These are phyloP conservation scores for Fusarium protoensiforme DNA, from an alignment of 2,329 filamentous ascomycete genomes.

Conservation along the genomic window DNA sequence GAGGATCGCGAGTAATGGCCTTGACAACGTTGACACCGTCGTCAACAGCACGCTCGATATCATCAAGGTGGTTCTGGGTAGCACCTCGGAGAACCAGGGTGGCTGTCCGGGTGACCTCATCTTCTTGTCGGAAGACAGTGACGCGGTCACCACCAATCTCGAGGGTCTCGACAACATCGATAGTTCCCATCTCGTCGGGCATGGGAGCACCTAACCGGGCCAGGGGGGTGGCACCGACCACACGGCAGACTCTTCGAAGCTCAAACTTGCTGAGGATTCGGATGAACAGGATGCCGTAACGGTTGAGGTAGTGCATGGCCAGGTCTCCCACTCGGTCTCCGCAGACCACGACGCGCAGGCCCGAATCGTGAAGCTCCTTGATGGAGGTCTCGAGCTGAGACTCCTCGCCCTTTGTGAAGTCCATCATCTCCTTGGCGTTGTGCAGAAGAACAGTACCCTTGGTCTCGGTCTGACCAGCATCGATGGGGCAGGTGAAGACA, in stretches of 20 bases:
- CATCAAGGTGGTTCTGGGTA: conserved; percentile 97
- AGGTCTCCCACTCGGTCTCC: conserved; percentile 95
- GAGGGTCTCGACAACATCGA: conserved; percentile 95
- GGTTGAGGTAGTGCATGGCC: conserved; percentile 97
- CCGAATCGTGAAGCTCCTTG: conserved; percentile 96
- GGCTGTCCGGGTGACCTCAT: conserved; percentile 89
- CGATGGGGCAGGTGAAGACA: conserved; percentile 95
- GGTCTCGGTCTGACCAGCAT: conserved; percentile 96
- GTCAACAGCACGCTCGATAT: conserved; percentile 95
- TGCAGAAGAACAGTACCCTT: conserved; percentile 97
- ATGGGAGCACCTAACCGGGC: conserved; percentile 96
- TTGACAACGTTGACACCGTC: conserved; percentile 99
- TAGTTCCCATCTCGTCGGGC: conserved; percentile 98
- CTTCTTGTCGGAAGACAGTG: conserved; percentile 97
- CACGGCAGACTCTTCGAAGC: conserved; percentile 91
- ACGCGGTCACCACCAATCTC: conserved; percentile 98
- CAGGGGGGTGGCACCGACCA: conserved; percentile 95
- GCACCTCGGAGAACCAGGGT: conserved; percentile 95
- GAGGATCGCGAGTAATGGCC: conserved; percentile 92
- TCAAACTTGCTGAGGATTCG: conserved; percentile 99
- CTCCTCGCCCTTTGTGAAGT: conserved; percentile 98
- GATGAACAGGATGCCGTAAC: conserved; percentile 94
- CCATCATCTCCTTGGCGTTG: conserved; percentile 98
- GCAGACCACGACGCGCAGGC: conserved; percentile 89
- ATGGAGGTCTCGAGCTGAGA: conserved; percentile 87